Conservation (phyloP, 768 basidiomycete species). For the Galerina marginata region DNA sequence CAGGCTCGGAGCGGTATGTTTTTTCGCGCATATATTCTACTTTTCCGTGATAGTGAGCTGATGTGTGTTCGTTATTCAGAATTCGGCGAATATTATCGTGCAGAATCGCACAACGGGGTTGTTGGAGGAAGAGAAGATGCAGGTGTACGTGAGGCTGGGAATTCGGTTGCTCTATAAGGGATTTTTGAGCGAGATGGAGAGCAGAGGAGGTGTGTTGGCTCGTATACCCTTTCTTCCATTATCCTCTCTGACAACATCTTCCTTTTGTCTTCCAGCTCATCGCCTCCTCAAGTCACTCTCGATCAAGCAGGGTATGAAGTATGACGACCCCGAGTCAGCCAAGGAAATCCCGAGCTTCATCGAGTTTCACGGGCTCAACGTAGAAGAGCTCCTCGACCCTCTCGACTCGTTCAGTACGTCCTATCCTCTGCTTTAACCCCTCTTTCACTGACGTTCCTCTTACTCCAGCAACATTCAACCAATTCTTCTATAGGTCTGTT, state of each 20-base stretch:
- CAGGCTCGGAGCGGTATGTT: constrained; percentile 76
- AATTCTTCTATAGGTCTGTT: constrained; percentile 68
- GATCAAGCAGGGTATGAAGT: constrained; percentile 74
- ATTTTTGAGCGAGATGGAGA: constrained; percentile 87
- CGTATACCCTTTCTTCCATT: not conserved
- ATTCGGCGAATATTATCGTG: constrained; percentile 97
- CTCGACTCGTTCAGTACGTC: too few species aligned
- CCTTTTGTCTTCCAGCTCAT: constrained; percentile 51
- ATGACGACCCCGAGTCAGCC: constrained; percentile 56
- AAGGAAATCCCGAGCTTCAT: constrained; percentile 62
- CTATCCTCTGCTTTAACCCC: too few species aligned
- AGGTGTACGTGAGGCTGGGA: constrained; percentile 87
- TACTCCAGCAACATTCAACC: constrained; percentile 67
- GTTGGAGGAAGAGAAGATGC: constrained; percentile 98
- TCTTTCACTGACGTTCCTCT: constrained; percentile 52
- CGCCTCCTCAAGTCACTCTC: constrained; percentile 86
- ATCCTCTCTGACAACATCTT: not conserved
- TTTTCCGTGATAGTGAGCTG: constrained; percentile 1
- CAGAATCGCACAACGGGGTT: constrained; percentile 92
- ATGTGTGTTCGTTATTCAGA: constrained; percentile 45
- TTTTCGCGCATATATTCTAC: not conserved
- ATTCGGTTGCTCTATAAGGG: constrained; percentile 94
- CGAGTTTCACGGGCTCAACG: constrained; percentile 55
- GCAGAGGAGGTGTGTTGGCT: constrained; percentile 69
- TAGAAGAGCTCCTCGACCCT: constrained; percentile 65